Percentiles rank a stretch among this genome's conserved stretches.
These are phyloP conservation scores for Nepenthes mirabilis DNA, from an alignment of 148 eudicot genomes.

Conservation along the genomic window DNA sequence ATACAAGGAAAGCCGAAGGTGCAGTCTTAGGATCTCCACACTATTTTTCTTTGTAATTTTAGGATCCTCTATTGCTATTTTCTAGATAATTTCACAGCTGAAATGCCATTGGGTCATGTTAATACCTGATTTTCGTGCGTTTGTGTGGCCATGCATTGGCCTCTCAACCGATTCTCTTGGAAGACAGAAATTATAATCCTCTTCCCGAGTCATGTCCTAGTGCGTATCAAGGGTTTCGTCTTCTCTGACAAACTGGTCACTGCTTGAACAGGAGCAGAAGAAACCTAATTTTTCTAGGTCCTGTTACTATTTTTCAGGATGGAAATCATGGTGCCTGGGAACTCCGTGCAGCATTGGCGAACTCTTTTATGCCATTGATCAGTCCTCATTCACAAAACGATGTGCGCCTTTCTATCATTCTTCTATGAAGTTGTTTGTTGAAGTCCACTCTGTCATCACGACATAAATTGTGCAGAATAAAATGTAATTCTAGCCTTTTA, in stretches of 20 bases:
- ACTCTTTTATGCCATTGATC: slow-evolving; percentile 37
- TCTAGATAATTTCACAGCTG: too few relatives aligned
- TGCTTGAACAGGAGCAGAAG: too few relatives aligned
- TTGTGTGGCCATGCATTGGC: not conserved
- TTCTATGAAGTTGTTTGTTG: not conserved
- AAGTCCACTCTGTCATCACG: not conserved
- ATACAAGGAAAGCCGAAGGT: slow-evolving; percentile 47
- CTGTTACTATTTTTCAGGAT: slow-evolving; percentile 12
- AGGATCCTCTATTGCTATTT: too few relatives aligned
- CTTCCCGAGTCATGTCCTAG: too few relatives aligned
- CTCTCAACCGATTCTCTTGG: too few relatives aligned
- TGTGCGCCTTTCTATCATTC: slow-evolving; percentile 22
- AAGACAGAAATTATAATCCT: too few relatives aligned
- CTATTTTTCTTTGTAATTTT: too few relatives aligned
- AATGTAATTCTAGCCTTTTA: not conserved
- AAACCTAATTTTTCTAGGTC: slow-evolving; percentile 1
- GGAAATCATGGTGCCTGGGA: slow-evolving; percentile 16
- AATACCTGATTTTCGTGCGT: not conserved
- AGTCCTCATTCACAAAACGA: slow-evolving; percentile 47
- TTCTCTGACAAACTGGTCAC: too few relatives aligned
- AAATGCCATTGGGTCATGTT: not conserved
- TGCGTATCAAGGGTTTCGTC: too few relatives aligned
- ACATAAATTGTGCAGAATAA: not conserved
- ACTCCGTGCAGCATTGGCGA: slow-evolving; percentile 17
- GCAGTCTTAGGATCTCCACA: not conserved